Evolutionary conservation across 352 stramenopile species (phyloP).

Genomic region (Hyaloperonospora brassicae): DNA sequence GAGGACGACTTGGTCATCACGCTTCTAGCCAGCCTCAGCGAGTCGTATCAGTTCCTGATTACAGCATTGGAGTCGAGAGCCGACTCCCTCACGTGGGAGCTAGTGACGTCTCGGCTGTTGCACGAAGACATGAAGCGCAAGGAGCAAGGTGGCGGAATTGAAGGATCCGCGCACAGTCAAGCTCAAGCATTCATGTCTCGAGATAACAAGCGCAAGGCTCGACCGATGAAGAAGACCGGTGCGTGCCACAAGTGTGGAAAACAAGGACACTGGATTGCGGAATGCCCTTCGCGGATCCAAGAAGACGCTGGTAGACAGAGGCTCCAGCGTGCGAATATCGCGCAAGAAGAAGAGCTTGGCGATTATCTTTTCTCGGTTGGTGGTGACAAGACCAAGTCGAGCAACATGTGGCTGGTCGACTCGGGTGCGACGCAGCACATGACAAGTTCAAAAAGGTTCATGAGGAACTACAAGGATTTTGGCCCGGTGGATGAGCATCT

Average conservation of each 20-base stretch:
- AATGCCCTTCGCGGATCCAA: conserved; percentile 1
- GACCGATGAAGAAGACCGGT: neutral
- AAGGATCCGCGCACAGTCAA: neutral
- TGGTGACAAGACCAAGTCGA: neutral
- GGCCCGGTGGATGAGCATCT: neutral
- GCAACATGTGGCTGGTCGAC: neutral
- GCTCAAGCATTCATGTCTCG: too few relatives aligned
- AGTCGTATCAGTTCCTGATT: too few relatives aligned
- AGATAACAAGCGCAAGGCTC: neutral
- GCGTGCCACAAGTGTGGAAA: conserved; percentile 4
- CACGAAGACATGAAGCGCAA: neutral
- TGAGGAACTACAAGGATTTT: too few relatives aligned
- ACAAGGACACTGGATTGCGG: conserved; percentile 11
- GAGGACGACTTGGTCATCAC: neutral
- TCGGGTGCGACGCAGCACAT: conserved; percentile 9
- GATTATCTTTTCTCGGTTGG: neutral
- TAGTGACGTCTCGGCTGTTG: neutral
- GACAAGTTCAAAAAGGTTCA: too few relatives aligned
- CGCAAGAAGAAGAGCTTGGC: too few relatives aligned
- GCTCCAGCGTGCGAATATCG: conserved; percentile 6
- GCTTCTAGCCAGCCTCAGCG: neutral
- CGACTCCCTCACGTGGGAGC: neutral
- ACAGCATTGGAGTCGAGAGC: too few relatives aligned
- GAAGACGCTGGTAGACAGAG: conserved; percentile 1
- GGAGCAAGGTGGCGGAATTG: neutral